Evolutionary conservation across 495 filamentous ascomycete genomes (phyloP).

Genomic region (Aspergillus taichungensis): DNA sequence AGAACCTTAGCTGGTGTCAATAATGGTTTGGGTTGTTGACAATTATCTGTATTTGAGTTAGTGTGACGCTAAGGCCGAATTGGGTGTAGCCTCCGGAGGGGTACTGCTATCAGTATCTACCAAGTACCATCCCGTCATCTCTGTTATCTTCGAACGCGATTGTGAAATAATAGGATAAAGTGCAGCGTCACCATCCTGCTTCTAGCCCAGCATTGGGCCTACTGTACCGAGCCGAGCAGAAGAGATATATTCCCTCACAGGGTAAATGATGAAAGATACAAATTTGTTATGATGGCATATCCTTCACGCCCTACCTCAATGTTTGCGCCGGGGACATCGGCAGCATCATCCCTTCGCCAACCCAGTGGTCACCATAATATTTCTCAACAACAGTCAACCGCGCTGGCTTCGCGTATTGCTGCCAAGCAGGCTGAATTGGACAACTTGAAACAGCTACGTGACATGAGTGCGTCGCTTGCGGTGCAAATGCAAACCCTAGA

Average conservation of each 20-base stretch:
- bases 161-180: too few species aligned
- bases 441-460: conserved; percentile 75
- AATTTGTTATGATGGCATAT: conserved; percentile 42
- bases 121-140: not conserved
- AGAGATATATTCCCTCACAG: conserved; percentile 9
- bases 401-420: conserved; percentile 75
- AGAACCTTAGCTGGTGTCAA: conserved; percentile 3
- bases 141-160: too few species aligned
- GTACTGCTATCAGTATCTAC: conserved; percentile 7
- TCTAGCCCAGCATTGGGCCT: not conserved
- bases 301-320: conserved; percentile 41
- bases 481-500: conserved; percentile 87
- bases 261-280: not conserved
- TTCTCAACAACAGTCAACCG: conserved; percentile 62
- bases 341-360: conserved; percentile 25
- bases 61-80: conserved; percentile 1
- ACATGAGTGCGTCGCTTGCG: conserved; percentile 79
- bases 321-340: conserved; percentile 20
- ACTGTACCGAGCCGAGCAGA: not conserved
- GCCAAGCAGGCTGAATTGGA: conserved; percentile 93
- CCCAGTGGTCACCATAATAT: conserved; percentile 24
- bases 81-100: not conserved
- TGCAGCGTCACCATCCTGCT: too few species aligned
- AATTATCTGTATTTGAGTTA: conserved; percentile 30
- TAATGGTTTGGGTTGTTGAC: conserved; percentile 26